Percentiles rank a stretch among this genome's conserved stretches.
These are phyloP conservation scores for Paraurostyla sp. DNA, from an alignment of 73 alveolate species.

Conservation along the genomic window DNA sequence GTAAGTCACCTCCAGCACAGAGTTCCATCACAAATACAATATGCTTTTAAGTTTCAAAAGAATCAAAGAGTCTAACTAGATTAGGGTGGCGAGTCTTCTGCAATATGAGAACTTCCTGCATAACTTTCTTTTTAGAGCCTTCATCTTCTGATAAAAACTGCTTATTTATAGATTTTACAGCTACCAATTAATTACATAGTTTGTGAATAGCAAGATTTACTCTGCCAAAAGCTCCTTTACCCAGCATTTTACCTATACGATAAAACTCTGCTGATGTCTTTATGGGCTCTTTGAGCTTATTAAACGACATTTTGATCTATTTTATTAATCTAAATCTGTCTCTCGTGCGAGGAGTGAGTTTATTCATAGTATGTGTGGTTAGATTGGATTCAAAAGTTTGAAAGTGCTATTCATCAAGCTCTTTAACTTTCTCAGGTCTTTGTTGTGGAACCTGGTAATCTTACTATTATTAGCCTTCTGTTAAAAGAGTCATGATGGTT, in stretches of 20 bases:
- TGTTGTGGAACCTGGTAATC: neutral
- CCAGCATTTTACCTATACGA: slow-evolving; percentile 48
- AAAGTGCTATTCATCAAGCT: slow-evolving; percentile 9
- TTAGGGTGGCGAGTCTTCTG: slow-evolving; percentile 8
- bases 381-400: slow-evolving; percentile 25
- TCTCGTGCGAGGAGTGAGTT: slow-evolving; percentile 21
- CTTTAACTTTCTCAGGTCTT: neutral
- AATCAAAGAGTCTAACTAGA: slow-evolving; percentile 77
- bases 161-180: slow-evolving; percentile 36
- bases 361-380: slow-evolving; percentile 34
- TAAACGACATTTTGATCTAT: slow-evolving; percentile 1
- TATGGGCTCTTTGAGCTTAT: slow-evolving; percentile 22
- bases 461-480: neutral
- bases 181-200: slow-evolving; percentile 21
- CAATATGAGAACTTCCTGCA: slow-evolving; percentile 34
- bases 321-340: neutral
- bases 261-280: slow-evolving; percentile 37
- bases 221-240: slow-evolving; percentile 54
- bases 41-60: slow-evolving; percentile 89
- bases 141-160: slow-evolving; percentile 35
- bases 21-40: slow-evolving; percentile 91
- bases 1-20: slow-evolving; percentile 92
- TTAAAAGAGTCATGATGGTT: neutral
- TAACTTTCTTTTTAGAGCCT: slow-evolving; percentile 34
- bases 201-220: slow-evolving; percentile 48